These are phyloP conservation scores for Tolypocladium tundrense DNA, from an alignment of 2,329 filamentous ascomycete genomes.

Conservation along the genomic window DNA sequence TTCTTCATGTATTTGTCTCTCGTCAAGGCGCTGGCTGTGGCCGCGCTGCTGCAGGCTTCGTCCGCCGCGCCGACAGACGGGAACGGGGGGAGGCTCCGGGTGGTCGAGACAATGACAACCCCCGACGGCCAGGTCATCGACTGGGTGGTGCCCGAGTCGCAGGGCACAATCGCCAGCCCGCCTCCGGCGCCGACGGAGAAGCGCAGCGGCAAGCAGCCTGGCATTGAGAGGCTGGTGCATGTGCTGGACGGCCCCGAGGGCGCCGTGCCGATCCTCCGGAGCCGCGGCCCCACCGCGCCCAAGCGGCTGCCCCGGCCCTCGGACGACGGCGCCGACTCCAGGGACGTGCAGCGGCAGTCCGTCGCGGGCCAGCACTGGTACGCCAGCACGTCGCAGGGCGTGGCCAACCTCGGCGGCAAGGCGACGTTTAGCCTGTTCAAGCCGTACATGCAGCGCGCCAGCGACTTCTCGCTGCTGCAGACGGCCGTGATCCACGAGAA, in stretches of 20 bases:
- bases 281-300: constrained; percentile 2
- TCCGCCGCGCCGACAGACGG: background rate
- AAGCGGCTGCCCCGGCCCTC: constrained; percentile 5
- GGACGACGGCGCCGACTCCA: background rate
- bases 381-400: constrained; percentile 5
- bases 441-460: constrained; percentile 5
- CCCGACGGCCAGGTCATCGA: constrained; percentile 8
- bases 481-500: constrained; percentile 8
- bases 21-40: background rate
- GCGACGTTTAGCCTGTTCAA: constrained; percentile 8
- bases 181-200: constrained; percentile 1
- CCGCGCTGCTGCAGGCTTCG: background rate
- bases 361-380: constrained; percentile 10
- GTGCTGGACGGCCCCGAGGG: constrained; percentile 5
- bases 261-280: constrained; percentile 10
- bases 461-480: constrained; percentile 12
- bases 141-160: constrained; percentile 9
- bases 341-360: background rate
- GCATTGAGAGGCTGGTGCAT: background rate
- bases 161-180: constrained; percentile 5
- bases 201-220: background rate
- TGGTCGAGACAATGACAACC: constrained; percentile 7
- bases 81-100: background rate
- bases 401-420: constrained; percentile 7
- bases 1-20: background rate